These are phyloP conservation scores for Pyrenophora seminiperda DNA, from an alignment of 2,329 filamentous ascomycete species.

Conservation along the genomic window DNA sequence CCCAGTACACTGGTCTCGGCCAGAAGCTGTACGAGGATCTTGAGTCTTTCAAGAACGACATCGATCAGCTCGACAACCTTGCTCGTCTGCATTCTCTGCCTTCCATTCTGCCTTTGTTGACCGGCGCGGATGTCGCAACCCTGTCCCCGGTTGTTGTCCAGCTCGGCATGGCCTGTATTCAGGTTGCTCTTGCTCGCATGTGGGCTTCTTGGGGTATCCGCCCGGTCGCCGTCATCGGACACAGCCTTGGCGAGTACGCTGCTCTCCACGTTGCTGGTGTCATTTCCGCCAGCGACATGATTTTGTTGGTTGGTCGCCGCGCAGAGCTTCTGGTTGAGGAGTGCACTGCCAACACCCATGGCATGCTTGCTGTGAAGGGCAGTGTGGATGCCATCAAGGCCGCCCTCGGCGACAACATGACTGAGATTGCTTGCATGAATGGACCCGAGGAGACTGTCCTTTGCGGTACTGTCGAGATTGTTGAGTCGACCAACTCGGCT, in stretches of 20 bases:
- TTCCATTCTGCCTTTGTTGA: conserved; percentile 56
- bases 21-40: conserved; percentile 57
- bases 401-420: conserved; percentile 56
- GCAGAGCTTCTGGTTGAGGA: conserved; percentile 68
- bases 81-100: conserved; percentile 54
- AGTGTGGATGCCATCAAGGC: conserved; percentile 59
- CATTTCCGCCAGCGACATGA: conserved; percentile 70
- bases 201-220: conserved; percentile 61
- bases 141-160: conserved; percentile 59
- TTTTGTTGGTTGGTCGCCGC: conserved; percentile 72
- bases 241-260: conserved; percentile 74
- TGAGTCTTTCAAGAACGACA: conserved; percentile 55
- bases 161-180: conserved; percentile 59
- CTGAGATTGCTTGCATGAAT: conserved; percentile 74
- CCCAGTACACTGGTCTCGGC: conserved; percentile 58
- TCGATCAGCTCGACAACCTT: conserved; percentile 56
- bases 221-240: conserved; percentile 58
- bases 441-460: conserved; percentile 76
- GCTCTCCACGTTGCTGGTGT: conserved; percentile 73
- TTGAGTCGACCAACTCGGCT: conserved; percentile 58
- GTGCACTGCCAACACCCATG: conserved; percentile 70
- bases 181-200: conserved; percentile 59
- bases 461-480: conserved; percentile 65
- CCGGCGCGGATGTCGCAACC: conserved; percentile 56
- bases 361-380: conserved; percentile 66